A percentile compares a stretch with the other conserved stretches of the same genome.
Evolutionary conservation across 2,329 filamentous ascomycete species (phyloP).

Genomic region (Alternaria incomplexa): DNA sequence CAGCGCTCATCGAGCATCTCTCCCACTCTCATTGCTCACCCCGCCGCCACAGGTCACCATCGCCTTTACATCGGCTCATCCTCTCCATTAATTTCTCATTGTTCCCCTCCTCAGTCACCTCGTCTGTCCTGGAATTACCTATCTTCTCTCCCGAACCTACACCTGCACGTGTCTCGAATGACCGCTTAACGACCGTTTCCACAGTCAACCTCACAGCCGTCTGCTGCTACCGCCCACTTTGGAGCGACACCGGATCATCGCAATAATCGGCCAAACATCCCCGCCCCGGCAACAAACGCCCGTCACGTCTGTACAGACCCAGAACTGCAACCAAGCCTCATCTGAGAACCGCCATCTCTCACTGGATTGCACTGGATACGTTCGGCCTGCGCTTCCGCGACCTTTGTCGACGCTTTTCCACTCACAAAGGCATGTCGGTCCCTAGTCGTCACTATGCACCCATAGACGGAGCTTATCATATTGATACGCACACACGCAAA

Average conservation of each 20-base stretch:
- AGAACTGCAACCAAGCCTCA: not conserved
- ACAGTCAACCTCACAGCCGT: not conserved
- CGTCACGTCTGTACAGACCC: not conserved
- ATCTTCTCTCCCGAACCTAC: slow-evolving; percentile 10
- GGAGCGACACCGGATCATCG: not conserved
- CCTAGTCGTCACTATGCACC: slow-evolving; percentile 19
- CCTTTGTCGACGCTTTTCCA: slow-evolving; percentile 35
- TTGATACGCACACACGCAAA: slow-evolving; percentile 42
- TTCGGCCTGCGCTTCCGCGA: slow-evolving; percentile 30
- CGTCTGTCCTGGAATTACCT: slow-evolving; percentile 6
- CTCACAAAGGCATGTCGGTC: slow-evolving; percentile 34
- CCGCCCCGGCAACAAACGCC: not conserved
- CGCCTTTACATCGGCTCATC: slow-evolving; percentile 12
- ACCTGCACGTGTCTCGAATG: slow-evolving; percentile 8
- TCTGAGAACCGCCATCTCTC: not conserved
- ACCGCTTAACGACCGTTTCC: slow-evolving; percentile 8
- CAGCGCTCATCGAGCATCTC: slow-evolving; percentile 24
- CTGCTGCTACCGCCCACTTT: not conserved
- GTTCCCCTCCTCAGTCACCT: slow-evolving; percentile 16
- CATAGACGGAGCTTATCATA: slow-evolving; percentile 31
- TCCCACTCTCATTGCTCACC: slow-evolving; percentile 31
- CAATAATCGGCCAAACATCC: not conserved
- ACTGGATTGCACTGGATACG: slow-evolving; percentile 20
- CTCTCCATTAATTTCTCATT: slow-evolving; percentile 34
- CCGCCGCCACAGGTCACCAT: slow-evolving; percentile 16